Evolutionary conservation across 768 basidiomycete genomes (phyloP).

Genomic region (Clitopilus hobsonii): DNA sequence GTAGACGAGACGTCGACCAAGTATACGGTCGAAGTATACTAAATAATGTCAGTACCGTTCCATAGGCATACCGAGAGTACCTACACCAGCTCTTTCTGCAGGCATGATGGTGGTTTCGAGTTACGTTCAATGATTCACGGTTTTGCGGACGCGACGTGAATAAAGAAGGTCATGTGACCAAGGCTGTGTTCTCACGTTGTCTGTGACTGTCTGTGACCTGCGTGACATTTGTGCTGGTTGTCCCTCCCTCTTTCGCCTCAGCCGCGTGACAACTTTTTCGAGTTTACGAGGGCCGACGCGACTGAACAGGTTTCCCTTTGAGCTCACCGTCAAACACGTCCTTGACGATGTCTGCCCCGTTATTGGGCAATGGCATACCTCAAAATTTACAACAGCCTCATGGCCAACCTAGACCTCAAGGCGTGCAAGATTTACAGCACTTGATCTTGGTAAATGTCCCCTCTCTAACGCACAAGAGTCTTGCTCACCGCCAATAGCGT

Average conservation of each 20-base stretch:
- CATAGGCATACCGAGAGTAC: conserved; percentile 15
- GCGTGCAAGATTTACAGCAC: conserved; percentile 35
- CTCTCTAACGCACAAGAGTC: conserved; percentile 8
- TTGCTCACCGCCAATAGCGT: conserved; percentile 28
- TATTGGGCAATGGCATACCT: conserved; percentile 33
- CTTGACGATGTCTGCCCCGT: conserved; percentile 30
- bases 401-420: conserved; percentile 16
- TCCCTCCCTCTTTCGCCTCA: conserved; percentile 1
- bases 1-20: conserved; percentile 84
- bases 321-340: conserved; percentile 2
- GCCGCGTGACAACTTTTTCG: conserved; percentile 1
- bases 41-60: conserved; percentile 11
- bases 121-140: conserved; percentile 5
- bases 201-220: conserved; percentile 30
- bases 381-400: conserved; percentile 27
- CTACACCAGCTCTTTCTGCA: conserved; percentile 75
- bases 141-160: conserved; percentile 27
- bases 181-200: conserved; percentile 21
- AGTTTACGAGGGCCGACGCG: conserved; percentile 13
- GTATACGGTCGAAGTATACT: conserved; percentile 89
- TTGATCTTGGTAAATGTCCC: conserved; percentile 34
- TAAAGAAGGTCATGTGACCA: conserved; percentile 26
- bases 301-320: conserved; percentile 8
- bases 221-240: conserved; percentile 21
- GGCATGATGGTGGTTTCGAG: conserved; percentile 46